A percentile compares a stretch with the other conserved stretches of the same genome.
Conservation (phyloP, 306 rosid genomes). For the Carpinus fangiana region DNA sequence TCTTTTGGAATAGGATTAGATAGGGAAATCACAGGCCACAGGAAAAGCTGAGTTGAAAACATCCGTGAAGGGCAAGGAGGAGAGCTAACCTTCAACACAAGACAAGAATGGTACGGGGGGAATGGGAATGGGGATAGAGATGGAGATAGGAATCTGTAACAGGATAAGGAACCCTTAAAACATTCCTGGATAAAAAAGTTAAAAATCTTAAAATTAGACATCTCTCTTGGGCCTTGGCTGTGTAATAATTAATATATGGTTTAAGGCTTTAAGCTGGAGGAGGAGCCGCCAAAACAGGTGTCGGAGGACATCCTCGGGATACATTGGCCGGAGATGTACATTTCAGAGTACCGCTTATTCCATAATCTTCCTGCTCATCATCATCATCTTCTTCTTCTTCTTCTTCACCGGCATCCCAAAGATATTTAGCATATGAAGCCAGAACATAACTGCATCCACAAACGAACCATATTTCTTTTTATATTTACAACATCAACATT, state of each 20-base stretch:
- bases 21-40: not conserved
- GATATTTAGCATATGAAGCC: conserved; percentile 23
- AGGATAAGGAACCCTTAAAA: not conserved
- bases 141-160: not conserved
- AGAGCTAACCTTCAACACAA: not conserved
- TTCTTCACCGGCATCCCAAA: conserved; percentile 24
- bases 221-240: not conserved
- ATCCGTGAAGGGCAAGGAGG: not conserved
- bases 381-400: not conserved
- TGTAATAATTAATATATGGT: not conserved
- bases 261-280: too few relatives aligned
- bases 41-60: not conserved
- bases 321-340: not conserved
- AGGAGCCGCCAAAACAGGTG: too few relatives aligned
- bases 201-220: not conserved
- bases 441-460: conserved; percentile 21
- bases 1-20: not conserved
- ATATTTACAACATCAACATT: too few relatives aligned
- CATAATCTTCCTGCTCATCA: not conserved
- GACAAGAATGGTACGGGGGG: not conserved
- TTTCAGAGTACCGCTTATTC: not conserved
- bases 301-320: not conserved
- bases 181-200: not conserved
- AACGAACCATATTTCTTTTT: too few relatives aligned
- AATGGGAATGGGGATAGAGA: too few relatives aligned